These are phyloP conservation scores for Castanea mollissima DNA, from an alignment of 306 rosid species.

Conservation along the genomic window DNA sequence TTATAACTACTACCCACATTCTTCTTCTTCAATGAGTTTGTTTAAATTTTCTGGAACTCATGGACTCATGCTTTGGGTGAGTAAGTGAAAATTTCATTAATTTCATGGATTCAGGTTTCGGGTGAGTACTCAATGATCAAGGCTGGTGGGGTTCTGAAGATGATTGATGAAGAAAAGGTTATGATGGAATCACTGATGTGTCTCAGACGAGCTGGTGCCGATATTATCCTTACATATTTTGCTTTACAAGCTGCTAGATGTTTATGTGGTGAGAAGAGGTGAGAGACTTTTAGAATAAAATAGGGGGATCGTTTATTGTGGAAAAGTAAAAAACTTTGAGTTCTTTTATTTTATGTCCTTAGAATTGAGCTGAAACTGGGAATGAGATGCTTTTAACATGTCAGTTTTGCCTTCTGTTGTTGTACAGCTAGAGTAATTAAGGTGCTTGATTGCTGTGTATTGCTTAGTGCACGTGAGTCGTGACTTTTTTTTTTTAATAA, in stretches of 20 bases:
- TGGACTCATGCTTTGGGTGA: not conserved
- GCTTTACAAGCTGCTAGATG: constrained; percentile 81
- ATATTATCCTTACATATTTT: constrained; percentile 81
- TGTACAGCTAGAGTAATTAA: not conserved
- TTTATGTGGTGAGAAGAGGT: constrained; percentile 84
- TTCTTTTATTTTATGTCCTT: not conserved
- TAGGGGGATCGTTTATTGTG: not conserved
- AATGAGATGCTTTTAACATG: not conserved
- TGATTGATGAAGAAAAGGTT: constrained; percentile 91
- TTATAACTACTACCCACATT: not conserved
- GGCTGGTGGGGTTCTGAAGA: constrained; percentile 80
- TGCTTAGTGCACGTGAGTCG: not conserved
- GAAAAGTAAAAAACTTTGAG: not conserved
- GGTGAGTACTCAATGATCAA: constrained; percentile 98
- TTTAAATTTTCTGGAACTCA: not conserved
- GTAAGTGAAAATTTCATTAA: not conserved
- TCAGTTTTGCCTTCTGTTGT: not conserved
- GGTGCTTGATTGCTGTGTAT: not conserved
- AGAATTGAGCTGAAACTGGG: not conserved
- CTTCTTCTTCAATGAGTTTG: not conserved
- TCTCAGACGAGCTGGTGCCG: constrained; percentile 96
- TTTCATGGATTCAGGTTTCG: constrained; percentile 57
- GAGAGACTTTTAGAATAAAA: constrained; percentile 27
- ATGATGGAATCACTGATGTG: constrained; percentile 94
- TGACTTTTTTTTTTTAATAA: not conserved